These are phyloP conservation scores for Penicillium malachiteum DNA, from an alignment of 495 filamentous ascomycete species.

Conservation along the genomic window DNA sequence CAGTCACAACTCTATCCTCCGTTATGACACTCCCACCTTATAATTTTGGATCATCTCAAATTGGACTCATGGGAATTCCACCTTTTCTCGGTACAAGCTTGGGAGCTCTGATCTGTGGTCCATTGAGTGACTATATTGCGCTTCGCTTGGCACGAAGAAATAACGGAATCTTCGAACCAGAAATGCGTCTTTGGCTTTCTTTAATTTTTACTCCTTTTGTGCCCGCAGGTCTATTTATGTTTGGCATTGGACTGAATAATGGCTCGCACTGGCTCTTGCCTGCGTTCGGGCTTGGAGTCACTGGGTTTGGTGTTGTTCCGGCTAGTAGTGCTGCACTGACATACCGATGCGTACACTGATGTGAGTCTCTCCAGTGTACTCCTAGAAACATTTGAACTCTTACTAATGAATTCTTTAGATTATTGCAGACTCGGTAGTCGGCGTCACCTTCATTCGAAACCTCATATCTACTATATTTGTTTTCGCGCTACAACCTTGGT, in stretches of 20 bases:
- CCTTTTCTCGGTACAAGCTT: constrained; percentile 36
- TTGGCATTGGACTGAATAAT: constrained; percentile 31
- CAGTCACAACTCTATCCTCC: constrained; percentile 28
- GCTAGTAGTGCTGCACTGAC: constrained; percentile 30
- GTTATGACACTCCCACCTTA: constrained; percentile 38
- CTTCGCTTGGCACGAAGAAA: constrained; percentile 30
- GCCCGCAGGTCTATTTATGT: constrained; percentile 31
- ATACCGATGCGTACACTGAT: constrained; percentile 37
- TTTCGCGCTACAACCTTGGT: constrained; percentile 35
- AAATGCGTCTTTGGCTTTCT: constrained; percentile 33
- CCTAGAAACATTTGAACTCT: not conserved
- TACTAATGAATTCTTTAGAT: constrained; percentile 21
- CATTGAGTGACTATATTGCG: constrained; percentile 34
- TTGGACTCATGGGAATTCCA: constrained; percentile 38
- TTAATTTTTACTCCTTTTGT: constrained; percentile 24
- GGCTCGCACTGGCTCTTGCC: constrained; percentile 29
- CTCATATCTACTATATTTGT: constrained; percentile 30
- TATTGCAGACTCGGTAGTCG: constrained; percentile 34
- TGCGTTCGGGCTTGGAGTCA: constrained; percentile 27
- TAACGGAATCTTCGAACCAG: constrained; percentile 36
- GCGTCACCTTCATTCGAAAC: constrained; percentile 32
- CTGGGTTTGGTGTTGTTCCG: constrained; percentile 24
- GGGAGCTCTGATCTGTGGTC: constrained; percentile 31
- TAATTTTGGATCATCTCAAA: constrained; percentile 34
- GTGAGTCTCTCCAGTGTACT: constrained; percentile 13